phyloP scores from a whole-genome alignment of 169 alveolate genomes.

The Plasmodium relictum region DNA sequence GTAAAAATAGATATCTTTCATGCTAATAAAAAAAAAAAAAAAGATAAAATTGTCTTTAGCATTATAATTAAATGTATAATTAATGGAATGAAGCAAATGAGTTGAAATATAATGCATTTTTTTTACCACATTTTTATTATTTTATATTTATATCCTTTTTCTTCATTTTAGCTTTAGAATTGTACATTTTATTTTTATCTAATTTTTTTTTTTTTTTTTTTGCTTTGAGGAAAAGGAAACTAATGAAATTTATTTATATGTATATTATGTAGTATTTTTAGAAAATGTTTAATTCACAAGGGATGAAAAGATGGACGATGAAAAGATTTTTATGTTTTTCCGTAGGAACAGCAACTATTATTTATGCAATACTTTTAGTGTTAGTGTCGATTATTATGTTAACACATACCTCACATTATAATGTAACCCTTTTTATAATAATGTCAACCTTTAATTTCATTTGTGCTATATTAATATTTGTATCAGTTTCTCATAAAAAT shows the following conservation, averaged over 20 bases:
- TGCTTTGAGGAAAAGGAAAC: neutral
- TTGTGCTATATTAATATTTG: constrained; percentile 44
- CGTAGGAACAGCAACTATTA: constrained; percentile 65
- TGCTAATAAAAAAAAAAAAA: neutral
- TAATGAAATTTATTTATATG: neutral
- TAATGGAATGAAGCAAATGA: too few relatives aligned
- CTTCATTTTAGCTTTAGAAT: neutral
- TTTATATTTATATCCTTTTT: too few relatives aligned
- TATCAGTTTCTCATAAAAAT: constrained; percentile 64
- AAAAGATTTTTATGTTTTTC: constrained; percentile 70
- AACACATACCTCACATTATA: constrained; percentile 73
- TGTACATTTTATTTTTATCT: neutral
- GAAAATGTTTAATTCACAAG: constrained; percentile 53
- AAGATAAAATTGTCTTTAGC: neutral
- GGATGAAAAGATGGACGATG: constrained; percentile 76
- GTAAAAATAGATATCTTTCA: too few relatives aligned
- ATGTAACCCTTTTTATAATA: constrained; percentile 60
- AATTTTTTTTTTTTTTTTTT: neutral
- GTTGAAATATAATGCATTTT: too few relatives aligned
- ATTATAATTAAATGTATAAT: too few relatives aligned
- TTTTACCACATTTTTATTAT: too few relatives aligned
- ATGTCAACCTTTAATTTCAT: constrained; percentile 46
- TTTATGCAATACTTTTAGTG: constrained; percentile 46
- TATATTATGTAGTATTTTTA: constrained; percentile 5
- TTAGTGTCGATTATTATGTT: constrained; percentile 56